A percentile compares a stretch with the other conserved stretches of the same genome.
These are phyloP conservation scores for Flaveria sonorensis DNA, from an alignment of 129 eudicot genomes.

Conservation along the genomic window DNA sequence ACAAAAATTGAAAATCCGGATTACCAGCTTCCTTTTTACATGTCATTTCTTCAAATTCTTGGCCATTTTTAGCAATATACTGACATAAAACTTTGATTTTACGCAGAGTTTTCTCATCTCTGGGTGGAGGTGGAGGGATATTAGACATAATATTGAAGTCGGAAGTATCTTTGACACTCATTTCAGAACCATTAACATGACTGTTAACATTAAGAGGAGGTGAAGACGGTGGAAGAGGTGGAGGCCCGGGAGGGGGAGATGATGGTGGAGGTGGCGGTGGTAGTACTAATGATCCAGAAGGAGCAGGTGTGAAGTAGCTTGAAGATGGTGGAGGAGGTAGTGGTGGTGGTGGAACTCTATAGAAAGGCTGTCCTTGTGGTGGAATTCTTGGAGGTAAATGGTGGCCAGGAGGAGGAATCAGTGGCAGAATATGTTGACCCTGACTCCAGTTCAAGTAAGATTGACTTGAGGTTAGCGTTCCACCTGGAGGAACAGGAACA, in stretches of 20 bases:
- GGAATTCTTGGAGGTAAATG: constrained; percentile 41
- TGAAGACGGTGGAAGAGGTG: constrained; percentile 74
- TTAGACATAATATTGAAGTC: constrained; percentile 28
- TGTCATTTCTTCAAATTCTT: constrained; percentile 51
- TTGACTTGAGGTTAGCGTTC: constrained; percentile 38
- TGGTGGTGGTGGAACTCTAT: constrained; percentile 43
- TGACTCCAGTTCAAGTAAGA: constrained; percentile 57
- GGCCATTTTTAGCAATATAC: constrained; percentile 56
- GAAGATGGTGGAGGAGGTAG: constrained; percentile 45
- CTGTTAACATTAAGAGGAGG: constrained; percentile 30
- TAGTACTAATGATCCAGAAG: constrained; percentile 38
- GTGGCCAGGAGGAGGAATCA: constrained; percentile 30
- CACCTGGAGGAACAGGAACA: constrained; percentile 36
- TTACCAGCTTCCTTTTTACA: constrained; percentile 54
- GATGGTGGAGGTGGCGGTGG: constrained; percentile 53
- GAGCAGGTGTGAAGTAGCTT: constrained; percentile 39
- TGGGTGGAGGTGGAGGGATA: constrained; percentile 48
- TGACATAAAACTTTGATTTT: constrained; percentile 59
- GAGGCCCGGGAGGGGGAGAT: constrained; percentile 61
- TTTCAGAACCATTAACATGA: constrained; percentile 23
- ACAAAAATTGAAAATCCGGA: constrained; percentile 52
- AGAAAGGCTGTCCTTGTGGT: constrained; percentile 46
- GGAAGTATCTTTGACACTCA: constrained; percentile 18
- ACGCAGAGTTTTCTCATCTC: constrained; percentile 41
- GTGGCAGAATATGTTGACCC: constrained; percentile 42